phyloP scores from a whole-genome alignment of 768 basidiomycete genomes.

The Kwoniella sp. region DNA sequence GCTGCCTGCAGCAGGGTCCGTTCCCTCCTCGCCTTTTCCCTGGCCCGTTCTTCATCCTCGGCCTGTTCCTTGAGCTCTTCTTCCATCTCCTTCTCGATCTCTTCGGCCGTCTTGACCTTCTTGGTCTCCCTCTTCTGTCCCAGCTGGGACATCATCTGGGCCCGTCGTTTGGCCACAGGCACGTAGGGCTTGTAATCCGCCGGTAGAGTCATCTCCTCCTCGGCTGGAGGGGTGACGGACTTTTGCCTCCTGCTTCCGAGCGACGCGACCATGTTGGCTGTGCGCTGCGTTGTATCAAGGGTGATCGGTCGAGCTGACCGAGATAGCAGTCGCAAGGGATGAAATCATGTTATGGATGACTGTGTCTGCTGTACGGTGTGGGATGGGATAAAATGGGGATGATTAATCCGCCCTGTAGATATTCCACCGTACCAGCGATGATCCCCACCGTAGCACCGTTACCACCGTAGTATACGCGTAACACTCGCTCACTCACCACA shows the following conservation, averaged over 20 bases:
- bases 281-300: background rate
- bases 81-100: conserved; percentile 49
- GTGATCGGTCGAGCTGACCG: background rate
- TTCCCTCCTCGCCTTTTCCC: conserved; percentile 74
- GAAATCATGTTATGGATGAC: background rate
- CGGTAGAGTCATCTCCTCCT: conserved; percentile 21
- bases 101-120: conserved; percentile 57
- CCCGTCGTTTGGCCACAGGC: conserved; percentile 76
- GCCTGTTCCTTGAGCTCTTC: conserved; percentile 66
- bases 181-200: conserved; percentile 74
- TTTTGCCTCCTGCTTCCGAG: background rate
- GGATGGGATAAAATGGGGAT: conserved; percentile 12
- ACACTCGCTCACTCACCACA: background rate
- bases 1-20: conserved; percentile 85
- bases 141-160: conserved; percentile 73
- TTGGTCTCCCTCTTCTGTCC: conserved; percentile 55
- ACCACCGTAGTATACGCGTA: no score
- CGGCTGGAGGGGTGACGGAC: conserved; percentile 1
- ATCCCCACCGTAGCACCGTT: conserved; percentile 4
- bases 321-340: background rate
- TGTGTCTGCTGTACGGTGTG: background rate
- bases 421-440: background rate
- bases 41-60: conserved; percentile 69
- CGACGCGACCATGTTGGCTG: conserved; percentile 9
- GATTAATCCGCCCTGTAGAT: background rate